Conservation (phyloP, 1,284 basidiomycete species). For the Stygiomarasmius scandens region DNA sequence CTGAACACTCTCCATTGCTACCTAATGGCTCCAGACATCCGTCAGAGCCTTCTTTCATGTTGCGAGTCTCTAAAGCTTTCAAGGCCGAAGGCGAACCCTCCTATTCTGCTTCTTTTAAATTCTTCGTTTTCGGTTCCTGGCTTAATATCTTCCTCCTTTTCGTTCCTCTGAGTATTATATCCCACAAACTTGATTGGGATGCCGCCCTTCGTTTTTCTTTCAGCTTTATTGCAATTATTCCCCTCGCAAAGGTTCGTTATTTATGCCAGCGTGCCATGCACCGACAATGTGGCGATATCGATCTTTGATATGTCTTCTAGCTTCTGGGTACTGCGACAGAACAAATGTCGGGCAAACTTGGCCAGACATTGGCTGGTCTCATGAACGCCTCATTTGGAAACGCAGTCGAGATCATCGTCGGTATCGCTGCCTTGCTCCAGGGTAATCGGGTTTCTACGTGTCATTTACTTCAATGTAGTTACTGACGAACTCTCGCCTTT, state of each 20-base stretch:
- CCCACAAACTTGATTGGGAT: constrained; percentile 73
- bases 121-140: constrained; percentile 74
- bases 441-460: constrained; percentile 43
- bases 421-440: constrained; percentile 82
- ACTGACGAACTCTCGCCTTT: background rate
- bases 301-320: constrained; percentile 31
- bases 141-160: constrained; percentile 80
- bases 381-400: constrained; percentile 87
- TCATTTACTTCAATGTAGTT: background rate
- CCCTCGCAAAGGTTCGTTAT: constrained; percentile 74
- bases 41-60: constrained; percentile 32
- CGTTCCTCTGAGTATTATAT: constrained; percentile 69
- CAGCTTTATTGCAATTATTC: constrained; percentile 86
- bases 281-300: background rate
- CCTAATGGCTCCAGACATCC: constrained; percentile 35
- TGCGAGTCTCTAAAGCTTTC: constrained; percentile 45
- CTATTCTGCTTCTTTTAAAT: constrained; percentile 63
- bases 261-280: constrained; percentile 5
- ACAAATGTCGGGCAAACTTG: constrained; percentile 78
- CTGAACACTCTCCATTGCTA: constrained; percentile 49
- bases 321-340: constrained; percentile 87
- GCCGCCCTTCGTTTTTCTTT: constrained; percentile 82
- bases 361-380: constrained; percentile 83
- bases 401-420: constrained; percentile 86
- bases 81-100: constrained; percentile 64